Evolutionary conservation across 345 rosid genomes (phyloP), one percentile per base, ranked within the genome.

Genomic region (Orychophragmus violaceus): DNA sequence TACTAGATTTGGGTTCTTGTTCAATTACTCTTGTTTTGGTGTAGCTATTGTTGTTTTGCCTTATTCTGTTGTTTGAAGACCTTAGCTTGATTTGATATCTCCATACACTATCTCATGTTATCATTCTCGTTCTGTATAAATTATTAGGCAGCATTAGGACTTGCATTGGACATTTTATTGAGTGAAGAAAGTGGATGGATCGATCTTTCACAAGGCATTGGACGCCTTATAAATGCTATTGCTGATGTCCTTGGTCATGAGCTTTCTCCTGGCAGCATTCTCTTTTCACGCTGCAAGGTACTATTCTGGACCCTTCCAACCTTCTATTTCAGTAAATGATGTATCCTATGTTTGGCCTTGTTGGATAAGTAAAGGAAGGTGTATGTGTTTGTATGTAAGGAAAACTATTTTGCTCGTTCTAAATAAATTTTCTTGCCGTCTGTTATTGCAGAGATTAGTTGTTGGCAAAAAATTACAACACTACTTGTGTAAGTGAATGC

Each of bases 161-260:
- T 92, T 72, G 96, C 95, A 57, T 67, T 84, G 84, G 96, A 92
- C 61, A 92, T 89, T 77, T 85, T 92, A 57, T 76, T 92, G 71
- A 84, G 91, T 36, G 96, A 92, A 70, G 98, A 87, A 72, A 89
- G 82, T 82, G 98, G 98, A 59, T 78, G 82, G 81, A 79, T 87
- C 64, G 88, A 87, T 73, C 87, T 92, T 77, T n/a, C n/a, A n/a
- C n/a, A n/a, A n/a, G n/a, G n/a, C n/a, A n/a, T n/a, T n/a, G n/a
- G n/a, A n/a, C n/a, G 95, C 51, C 98, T 92, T 59, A 82, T 92
- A 64, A 92, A 92, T 84, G 98, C 98, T 30, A 83, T 89, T 75
- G 95, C 89, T 80, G 93, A 95, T 45, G 96, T 87, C 71, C 89
- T 92, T 70, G 98, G 98, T 70, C 98, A 96, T 41, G 98, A 92